Conservation (phyloP, 176 grass and related monocot genomes). For the Aegilops umbellulata region DNA sequence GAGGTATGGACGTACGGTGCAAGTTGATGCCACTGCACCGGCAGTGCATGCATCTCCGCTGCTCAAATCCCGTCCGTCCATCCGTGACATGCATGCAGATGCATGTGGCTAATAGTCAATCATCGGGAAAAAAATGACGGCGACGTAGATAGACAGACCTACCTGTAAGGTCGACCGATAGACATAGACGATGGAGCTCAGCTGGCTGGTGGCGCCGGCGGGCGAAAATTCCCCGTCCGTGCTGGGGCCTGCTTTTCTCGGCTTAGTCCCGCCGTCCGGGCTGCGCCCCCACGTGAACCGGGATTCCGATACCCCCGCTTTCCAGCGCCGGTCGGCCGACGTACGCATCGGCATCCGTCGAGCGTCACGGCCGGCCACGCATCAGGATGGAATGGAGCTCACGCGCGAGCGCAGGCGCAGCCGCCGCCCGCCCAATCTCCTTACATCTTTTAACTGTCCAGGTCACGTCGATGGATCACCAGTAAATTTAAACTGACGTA, state of each 20-base stretch:
- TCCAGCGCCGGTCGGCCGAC: not conserved
- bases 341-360: not conserved
- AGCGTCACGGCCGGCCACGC: not conserved
- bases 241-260: not conserved
- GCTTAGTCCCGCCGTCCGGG: conserved; percentile 9
- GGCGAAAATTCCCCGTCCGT: not conserved
- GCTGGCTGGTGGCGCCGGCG: not conserved
- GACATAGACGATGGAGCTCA: not conserved
- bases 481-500: not conserved
- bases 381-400: not conserved
- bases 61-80: not conserved
- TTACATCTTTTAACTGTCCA: not conserved
- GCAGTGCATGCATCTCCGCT: not conserved
- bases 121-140: not conserved
- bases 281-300: conserved; percentile 24
- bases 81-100: not conserved
- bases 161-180: not conserved
- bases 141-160: too few species aligned
- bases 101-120: not conserved
- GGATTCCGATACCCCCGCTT: conserved; percentile 31
- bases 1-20: not conserved
- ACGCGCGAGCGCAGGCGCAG: too few species aligned
- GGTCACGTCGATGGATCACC: not conserved
- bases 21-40: not conserved
- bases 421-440: not conserved